phyloP scores from a whole-genome alignment of 2,329 filamentous ascomycete species.

The Cercospora zeina region DNA sequence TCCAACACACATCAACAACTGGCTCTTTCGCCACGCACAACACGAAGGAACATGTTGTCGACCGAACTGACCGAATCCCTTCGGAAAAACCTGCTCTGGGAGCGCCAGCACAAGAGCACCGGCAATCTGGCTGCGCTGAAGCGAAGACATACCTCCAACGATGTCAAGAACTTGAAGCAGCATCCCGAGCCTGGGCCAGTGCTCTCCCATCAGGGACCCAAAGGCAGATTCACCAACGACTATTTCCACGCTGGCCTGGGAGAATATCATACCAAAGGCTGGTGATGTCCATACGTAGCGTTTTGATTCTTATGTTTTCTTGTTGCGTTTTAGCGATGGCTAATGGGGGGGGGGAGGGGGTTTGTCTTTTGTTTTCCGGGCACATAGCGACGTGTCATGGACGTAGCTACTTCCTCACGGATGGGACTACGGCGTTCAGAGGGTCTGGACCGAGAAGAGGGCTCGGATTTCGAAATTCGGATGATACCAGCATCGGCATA shows the following conservation, averaged over 20 bases:
- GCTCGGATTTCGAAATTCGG: conserved; percentile 19
- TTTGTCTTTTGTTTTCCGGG: neutral
- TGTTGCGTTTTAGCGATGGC: conserved; percentile 36
- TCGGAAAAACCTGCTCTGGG: conserved; percentile 87
- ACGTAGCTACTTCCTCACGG: conserved; percentile 22
- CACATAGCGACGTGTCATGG: conserved; percentile 11
- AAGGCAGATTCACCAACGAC: conserved; percentile 74
- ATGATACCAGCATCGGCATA: conserved; percentile 35
- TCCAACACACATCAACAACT: conserved; percentile 62
- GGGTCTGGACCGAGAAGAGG: conserved; percentile 3
- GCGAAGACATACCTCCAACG: conserved; percentile 84
- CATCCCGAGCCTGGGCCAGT: conserved; percentile 67
- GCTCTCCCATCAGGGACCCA: conserved; percentile 35
- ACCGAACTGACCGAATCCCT: conserved; percentile 93
- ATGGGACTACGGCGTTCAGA: conserved; percentile 18
- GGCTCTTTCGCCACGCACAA: conserved; percentile 86
- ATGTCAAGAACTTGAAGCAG: conserved; percentile 83
- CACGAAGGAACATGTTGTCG: conserved; percentile 90
- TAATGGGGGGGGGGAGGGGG: conserved; percentile 1
- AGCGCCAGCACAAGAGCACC: conserved; percentile 89
- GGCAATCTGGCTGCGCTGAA: conserved; percentile 87
- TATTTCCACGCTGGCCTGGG: conserved; percentile 81
- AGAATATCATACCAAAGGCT: conserved; percentile 83
- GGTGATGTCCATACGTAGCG: conserved; percentile 54
- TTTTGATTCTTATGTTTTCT: conserved; percentile 20